Base-by-base conservation (phyloP, 176 grass and related monocot genomes). In the Carex cristatella region DNA sequence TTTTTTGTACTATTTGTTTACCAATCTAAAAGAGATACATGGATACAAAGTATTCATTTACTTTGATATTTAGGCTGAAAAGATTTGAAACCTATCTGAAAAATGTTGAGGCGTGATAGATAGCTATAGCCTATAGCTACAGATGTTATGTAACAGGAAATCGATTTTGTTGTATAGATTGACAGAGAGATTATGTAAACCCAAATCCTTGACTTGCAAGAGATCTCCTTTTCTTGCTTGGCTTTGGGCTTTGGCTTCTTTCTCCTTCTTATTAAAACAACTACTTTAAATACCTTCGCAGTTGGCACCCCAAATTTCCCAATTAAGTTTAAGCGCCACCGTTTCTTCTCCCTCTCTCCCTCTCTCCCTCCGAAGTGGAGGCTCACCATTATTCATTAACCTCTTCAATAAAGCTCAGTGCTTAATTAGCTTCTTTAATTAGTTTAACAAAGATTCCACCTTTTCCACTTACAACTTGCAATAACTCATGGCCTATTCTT, bases 381-480 rank as follows among this genome's bases (percentile, higher is more conserved):
- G 35, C 10, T 4, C 15, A 32, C 38, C 77, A 40, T 35, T 40
- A 72, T 48, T 72, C 4, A 61, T 61, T 35, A 61, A 42, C 27
- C 16, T 48, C 37, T 61, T 61, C 11, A 14, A 2, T 64, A 42
- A 80, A 62, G 32, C 27, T 69, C 61, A 83, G 46, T 31, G 27
- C 64, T 33, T 51, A 23, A 23, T 23, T 23, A 53, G 27, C 14
- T 68, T 51, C 46, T 66, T 83, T 68, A 49, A 49, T 14, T 66
- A 49, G 23, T 67, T 64, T 15, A 54, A 55, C 11, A 69, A 65
- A 82, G 31, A 67, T 53, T 65, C 65, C 15, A 67, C 65, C 81
- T 83, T 83, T 83, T 83, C 63, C 64, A 9, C 71, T 33, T 65
- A 23, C 81, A 83, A 83, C 44, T 83, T 83, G 80, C 40, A 77